These are phyloP conservation scores for Collybiopsis luxurians DNA, from an alignment of 768 basidiomycete genomes.

Conservation along the genomic window DNA sequence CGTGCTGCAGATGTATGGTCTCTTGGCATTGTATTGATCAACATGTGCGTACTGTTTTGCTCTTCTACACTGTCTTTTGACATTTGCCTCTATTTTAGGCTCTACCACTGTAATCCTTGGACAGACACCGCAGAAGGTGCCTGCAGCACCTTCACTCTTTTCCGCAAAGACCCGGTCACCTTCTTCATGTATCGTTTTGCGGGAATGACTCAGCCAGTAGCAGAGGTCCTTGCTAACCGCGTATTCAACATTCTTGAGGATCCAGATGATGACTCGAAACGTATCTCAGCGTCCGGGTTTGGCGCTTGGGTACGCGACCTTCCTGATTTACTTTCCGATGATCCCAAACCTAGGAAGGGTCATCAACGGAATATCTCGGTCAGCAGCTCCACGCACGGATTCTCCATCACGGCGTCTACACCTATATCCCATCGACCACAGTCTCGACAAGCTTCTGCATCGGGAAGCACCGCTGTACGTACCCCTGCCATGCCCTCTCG, in stretches of 20 bases:
- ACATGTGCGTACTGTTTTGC: constrained; percentile 58
- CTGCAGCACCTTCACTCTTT: constrained; percentile 80
- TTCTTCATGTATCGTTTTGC: constrained; percentile 92
- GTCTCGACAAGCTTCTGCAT: constrained; percentile 58
- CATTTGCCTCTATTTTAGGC: constrained; percentile 40
- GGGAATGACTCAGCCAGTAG: constrained; percentile 85
- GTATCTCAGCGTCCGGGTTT: constrained; percentile 80
- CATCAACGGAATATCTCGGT: constrained; percentile 60
- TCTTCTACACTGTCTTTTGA: constrained; percentile 2
- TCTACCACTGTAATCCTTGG: constrained; percentile 99
- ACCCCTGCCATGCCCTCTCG: constrained; percentile 54
- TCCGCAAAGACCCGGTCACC: constrained; percentile 70
- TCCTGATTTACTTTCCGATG: constrained; percentile 63
- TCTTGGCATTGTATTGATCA: constrained; percentile 97
- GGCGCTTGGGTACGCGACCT: constrained; percentile 83
- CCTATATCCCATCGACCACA: constrained; percentile 71
- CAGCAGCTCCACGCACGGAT: constrained; percentile 57
- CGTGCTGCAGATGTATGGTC: constrained; percentile 99
- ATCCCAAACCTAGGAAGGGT: constrained; percentile 24
- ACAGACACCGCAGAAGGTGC: constrained; percentile 85
- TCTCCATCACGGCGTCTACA: constrained; percentile 58
- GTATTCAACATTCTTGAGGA: constrained; percentile 82
- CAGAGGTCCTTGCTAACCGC: constrained; percentile 78
- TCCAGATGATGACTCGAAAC: constrained; percentile 58
- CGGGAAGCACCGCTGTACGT: constrained; percentile 39